Evolutionary conservation across 228 moss, liverwort and hornwort species (phyloP), one percentile per base, ranked within the genome.

Genomic region (Sphagnum fallax): DNA sequence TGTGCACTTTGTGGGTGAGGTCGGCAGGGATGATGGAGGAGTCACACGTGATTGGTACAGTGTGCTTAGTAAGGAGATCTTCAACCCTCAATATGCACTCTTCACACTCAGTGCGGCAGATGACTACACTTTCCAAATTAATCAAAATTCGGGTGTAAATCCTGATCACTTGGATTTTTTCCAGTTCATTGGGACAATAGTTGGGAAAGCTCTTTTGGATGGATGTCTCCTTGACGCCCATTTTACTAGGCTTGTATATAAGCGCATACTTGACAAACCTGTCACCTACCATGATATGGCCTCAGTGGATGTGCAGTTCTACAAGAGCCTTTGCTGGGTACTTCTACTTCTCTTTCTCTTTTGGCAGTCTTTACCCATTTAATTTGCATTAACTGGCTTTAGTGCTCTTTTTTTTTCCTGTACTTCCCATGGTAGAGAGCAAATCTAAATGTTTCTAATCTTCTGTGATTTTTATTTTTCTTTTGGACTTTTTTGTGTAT

Each of bases 221-320:
- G 97, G 93, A 57, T 98, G 97, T 72, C 81, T 98, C 52, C 79
- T 98, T 76, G 97, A 98, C 72, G 97, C 97, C 8, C 97, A 98
- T 77, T 98, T 98, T 78, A 98, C 97, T 58, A 98, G 97, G 77
- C 84, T 98, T 18, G 97, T 98, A 50, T 98, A 98, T 69, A 98
- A 93, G 79, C 90, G 97, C 51, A 84, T 98, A 71, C 64, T 98
- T 68, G 97, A 98, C 72, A 98, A 98, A 82, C 84, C 91, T 52
- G 97, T 98, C 49, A 91, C 91, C 65, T 98, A 98, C 76, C 97
- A 91, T 75, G 97, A 98, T 61, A 98, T 98, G 97, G 97, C 97
- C 67, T 84, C 93, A 61, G 97, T 98, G 48, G 97, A 98, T 67
- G 97, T 98, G 55, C 97, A 98, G 77, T 98, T 98, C 73, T 98